Evolutionary conservation across 2,329 filamentous ascomycete genomes (phyloP), one percentile per base, ranked within the genome.

Genomic region (Elsinoe perseae): DNA sequence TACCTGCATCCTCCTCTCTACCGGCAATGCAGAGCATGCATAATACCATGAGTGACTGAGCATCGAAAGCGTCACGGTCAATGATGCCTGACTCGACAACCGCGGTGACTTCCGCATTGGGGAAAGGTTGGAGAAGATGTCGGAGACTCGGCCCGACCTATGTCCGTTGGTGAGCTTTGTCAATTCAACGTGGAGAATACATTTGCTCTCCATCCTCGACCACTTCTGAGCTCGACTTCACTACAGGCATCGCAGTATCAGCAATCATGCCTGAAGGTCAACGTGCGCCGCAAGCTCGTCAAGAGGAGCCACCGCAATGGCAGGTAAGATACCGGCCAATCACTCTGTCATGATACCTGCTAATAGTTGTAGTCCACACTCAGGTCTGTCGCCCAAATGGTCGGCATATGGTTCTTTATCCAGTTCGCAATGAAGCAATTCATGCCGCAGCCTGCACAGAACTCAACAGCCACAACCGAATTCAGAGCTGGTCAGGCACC

Each of bases 341-440:
- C 12, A 16, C 3, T 36, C 30, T 6, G n/a, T 27, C 46, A 50
- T 23, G 25, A n/a, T 4, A 23, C n/a, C 25, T 25, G 52, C 52
- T 44, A 20, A 38, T 21, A 10, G 2, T 10, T 34, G 21, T 18
- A 56, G 40, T 52, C 42, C 12, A 57, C 36, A 30, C 32, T 62
- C 6, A 67, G 66, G 64, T 63, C 61, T 20, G 62, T 70, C 42
- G 66, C 79, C 57, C 81, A 84, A 68, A 79, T 77, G 60, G 66
- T 84, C 44, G 78, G 73, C 64, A 77, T 85, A 61, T 84, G 84
- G 69, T 66, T 83, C 61, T 70, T 80, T 56, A 73, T 78, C 48
- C 82, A 85, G 63, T 80, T 78, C 61, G 73, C 75, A 36, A 75
- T 82, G 59, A 76, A 75, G 62, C 77, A 80, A 59, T 77, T 82